Conservation (phyloP, 2,329 filamentous ascomycete species). For the Niveomyces coronatus region DNA sequence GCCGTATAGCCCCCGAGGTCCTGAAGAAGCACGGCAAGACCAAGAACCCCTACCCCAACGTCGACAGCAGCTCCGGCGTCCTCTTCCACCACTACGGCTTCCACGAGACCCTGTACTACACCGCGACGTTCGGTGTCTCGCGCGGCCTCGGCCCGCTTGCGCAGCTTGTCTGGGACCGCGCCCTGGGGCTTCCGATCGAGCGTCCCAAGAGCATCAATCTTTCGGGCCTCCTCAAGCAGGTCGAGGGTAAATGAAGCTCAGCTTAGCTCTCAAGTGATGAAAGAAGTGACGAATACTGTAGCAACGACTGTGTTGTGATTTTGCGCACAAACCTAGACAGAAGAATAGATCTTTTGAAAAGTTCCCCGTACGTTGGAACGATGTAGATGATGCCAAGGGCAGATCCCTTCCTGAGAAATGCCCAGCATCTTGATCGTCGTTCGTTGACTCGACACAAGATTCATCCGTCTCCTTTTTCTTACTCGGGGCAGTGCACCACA, state of each 20-base stretch:
- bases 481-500: no score
- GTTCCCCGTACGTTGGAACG: background rate
- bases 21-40: conserved; percentile 95
- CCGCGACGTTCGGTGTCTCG: conserved; percentile 59
- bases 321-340: conserved; percentile 3
- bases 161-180: conserved; percentile 93
- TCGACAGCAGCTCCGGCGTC: conserved; percentile 86
- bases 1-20: conserved; percentile 79
- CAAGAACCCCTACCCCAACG: conserved; percentile 96
- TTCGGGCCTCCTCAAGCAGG: conserved; percentile 66
- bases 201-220: conserved; percentile 96
- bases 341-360: background rate
- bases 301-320: conserved; percentile 3
- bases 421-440: no score
- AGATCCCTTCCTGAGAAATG: no score
- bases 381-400: no score
- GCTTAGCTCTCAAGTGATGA: background rate
- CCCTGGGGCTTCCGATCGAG: conserved; percentile 90
- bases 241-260: conserved; percentile 31
- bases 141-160: conserved; percentile 76
- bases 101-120: conserved; percentile 94
- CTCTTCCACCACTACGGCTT: conserved; percentile 98
- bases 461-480: no score
- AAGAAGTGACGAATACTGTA: background rate
- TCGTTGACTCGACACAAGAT: no score